phyloP scores from a whole-genome alignment of 192 early-diverging fungal species.

The Funneliformis geosporum region DNA sequence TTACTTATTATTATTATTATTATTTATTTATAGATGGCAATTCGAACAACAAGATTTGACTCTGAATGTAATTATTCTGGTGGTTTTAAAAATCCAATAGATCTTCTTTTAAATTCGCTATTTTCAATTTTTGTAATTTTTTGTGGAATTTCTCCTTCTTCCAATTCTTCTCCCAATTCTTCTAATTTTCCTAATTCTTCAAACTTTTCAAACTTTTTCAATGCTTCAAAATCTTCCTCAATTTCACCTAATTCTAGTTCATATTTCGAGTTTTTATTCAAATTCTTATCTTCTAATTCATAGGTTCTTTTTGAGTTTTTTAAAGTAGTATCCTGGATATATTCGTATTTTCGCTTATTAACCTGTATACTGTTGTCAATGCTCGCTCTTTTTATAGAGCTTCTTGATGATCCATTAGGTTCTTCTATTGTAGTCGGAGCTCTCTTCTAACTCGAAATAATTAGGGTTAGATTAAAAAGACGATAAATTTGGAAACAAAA shows the following conservation, averaged over 20 bases:
- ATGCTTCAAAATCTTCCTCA: not conserved
- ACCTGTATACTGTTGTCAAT: not conserved
- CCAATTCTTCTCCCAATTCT: not conserved
- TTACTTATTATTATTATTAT: too few species aligned
- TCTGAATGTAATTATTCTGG: not conserved
- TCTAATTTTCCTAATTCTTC: not conserved
- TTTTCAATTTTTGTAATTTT: not conserved
- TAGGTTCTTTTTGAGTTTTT: not conserved
- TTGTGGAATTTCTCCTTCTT: not conserved
- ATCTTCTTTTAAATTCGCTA: not conserved
- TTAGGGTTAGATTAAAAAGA: not conserved
- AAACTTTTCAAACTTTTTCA: not conserved
- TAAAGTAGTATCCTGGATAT: not conserved
- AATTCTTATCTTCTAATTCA: not conserved
- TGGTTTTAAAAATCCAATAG: slow-evolving; percentile 7
- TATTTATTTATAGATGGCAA: not conserved
- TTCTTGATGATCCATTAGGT: not conserved
- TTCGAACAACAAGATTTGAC: not conserved
- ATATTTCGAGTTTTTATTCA: too few species aligned
- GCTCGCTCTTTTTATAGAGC: not conserved
- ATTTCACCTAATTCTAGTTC: not conserved
- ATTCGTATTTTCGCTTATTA: not conserved
- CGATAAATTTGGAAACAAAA: not conserved
- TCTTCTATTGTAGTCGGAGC: not conserved
- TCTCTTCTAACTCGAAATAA: not conserved